These are phyloP conservation scores for Pneumocystis carinii DNA, from an alignment of 1,139 yeast species.

Conservation along the genomic window DNA sequence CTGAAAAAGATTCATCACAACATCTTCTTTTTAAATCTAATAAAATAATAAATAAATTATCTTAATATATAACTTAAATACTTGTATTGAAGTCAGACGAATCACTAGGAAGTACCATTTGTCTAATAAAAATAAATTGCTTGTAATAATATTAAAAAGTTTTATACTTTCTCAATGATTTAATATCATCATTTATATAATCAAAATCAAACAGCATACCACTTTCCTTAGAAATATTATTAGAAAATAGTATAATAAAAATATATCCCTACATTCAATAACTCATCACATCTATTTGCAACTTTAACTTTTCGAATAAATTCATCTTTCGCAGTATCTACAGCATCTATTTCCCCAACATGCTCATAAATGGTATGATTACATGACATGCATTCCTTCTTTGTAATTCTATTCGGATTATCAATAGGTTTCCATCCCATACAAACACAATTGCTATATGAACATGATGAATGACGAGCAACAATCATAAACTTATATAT, in stretches of 20 bases:
- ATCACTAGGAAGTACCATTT: conserved; percentile 1
- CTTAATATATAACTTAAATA: background rate
- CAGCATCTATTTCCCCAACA: background rate
- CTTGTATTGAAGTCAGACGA: background rate
- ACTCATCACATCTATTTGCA: conserved; percentile 8
- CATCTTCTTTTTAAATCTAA: conserved; percentile 23
- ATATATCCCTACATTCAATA: background rate
- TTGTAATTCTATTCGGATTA: background rate
- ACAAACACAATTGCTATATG: conserved; percentile 6
- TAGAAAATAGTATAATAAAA: background rate
- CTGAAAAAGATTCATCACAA: conserved; percentile 20
- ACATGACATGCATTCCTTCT: background rate
- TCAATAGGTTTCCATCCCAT: conserved; percentile 1
- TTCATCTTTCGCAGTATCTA: background rate
- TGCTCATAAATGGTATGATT: background rate
- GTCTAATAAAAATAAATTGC: background rate
- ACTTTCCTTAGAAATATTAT: conserved; percentile 3
- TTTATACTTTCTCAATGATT: conserved; percentile 6
- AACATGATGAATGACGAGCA: conserved; percentile 3
- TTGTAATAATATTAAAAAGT: background rate
- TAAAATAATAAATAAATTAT: background rate
- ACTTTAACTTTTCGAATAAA: conserved; percentile 4
- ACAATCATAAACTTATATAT: conserved; percentile 4
- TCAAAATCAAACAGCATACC: conserved; percentile 6
- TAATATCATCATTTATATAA: conserved; percentile 8